These are phyloP conservation scores for Fraxinus americana DNA, from an alignment of 257 asterid species.

Conservation along the genomic window DNA sequence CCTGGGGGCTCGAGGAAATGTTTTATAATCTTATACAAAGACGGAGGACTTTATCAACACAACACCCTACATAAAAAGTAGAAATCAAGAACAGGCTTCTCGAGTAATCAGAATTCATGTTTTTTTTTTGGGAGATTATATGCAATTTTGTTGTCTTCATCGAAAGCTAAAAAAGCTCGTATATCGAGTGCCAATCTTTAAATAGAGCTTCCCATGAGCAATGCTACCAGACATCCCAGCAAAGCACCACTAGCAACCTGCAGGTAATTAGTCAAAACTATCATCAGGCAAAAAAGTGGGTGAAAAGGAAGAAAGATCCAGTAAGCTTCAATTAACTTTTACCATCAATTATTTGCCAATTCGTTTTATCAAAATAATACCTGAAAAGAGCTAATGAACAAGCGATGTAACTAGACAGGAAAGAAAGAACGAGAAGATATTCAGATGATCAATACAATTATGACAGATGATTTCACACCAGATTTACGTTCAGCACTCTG, in stretches of 20 bases:
- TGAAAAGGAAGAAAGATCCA: neutral
- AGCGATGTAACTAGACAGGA: neutral
- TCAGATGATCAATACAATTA: too few relatives aligned
- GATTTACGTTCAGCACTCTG: neutral
- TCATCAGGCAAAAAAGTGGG: constrained; percentile 8
- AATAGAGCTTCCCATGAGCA: constrained; percentile 48
- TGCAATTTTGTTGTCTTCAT: constrained; percentile 11
- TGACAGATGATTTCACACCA: neutral
- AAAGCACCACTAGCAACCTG: constrained; percentile 83
- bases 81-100: neutral
- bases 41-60: neutral
- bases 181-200: neutral
- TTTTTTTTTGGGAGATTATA: constrained; percentile 1
- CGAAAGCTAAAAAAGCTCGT: neutral
- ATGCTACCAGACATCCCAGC: constrained; percentile 63
- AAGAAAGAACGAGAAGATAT: neutral
- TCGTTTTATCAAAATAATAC: constrained; percentile 5
- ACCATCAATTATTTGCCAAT: neutral
- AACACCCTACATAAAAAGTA: neutral
- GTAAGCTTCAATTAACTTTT: neutral
- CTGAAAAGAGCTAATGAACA: neutral
- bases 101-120: neutral
- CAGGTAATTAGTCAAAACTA: neutral
- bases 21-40: neutral
- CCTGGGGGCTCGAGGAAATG: neutral